Evolutionary conservation across 1,284 basidiomycete genomes (phyloP), one percentile per base, ranked within the genome.

Genomic region (Laetiporus sulphureus): DNA sequence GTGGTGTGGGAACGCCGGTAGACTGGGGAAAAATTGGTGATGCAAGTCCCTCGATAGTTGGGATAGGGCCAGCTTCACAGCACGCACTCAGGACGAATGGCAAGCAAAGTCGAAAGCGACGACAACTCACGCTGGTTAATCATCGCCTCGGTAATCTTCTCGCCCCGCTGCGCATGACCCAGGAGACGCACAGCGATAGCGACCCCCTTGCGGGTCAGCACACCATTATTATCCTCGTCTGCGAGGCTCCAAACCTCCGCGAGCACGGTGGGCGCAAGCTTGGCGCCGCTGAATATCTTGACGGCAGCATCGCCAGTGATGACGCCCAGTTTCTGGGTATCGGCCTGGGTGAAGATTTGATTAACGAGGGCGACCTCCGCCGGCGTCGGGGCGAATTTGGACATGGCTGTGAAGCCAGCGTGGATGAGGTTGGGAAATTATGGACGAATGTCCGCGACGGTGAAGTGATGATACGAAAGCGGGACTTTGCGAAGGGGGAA

Each of bases 211-310:
- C 76, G 79, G 12, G 91, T 85, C 42, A 99, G 74, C 66, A 86
- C 92, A 3, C 94, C 94, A 49, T 89, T 89, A 69, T 96, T 93
- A 34, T 91, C 85, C 38, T 86, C 83, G 69, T 99, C 96, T 31
- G 93, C 84, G 46, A 98, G 67, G 41, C 73, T 77, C 95, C 96
- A 99, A 54, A 99, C 85, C 68, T 96, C 88, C 32, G 93, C 92
- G 45, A 99, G 81, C 25, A 77, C 72, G n/a, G 73, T 67, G 6
- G 89, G 80, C 22, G 78, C 65, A 42, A 95, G 75, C 54, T 85
- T 84, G 34, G 90, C 83, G 41, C 88, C 83, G 45, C 77, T 71
- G 55, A 94, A 88, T 42, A 91, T 68, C 57, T 77, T 79, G 59
- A 93, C 81, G 30, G 90, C 91, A 52, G 84, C 80, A 46, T 91